Evolutionary conservation across 306 rosid species (phyloP).

Genomic region (Cajanus cajan): DNA sequence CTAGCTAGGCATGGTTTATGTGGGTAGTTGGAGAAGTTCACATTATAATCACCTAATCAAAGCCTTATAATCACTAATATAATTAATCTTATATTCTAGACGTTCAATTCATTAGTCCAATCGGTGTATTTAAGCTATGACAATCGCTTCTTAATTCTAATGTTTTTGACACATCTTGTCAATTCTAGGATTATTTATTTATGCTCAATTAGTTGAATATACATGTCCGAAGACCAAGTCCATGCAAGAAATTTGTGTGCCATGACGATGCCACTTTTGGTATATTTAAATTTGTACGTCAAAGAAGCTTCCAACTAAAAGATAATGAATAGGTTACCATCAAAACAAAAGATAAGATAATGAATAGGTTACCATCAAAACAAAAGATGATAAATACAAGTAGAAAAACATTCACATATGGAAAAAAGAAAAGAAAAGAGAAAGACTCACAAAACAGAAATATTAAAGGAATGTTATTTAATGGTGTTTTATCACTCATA

Average conservation of each 20-base stretch:
- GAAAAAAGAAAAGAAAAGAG: too few species aligned
- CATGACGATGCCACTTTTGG: slow-evolving; percentile 3
- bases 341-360: background rate
- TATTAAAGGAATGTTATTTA: background rate
- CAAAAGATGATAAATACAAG: background rate
- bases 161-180: background rate
- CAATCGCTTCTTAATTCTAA: slow-evolving; percentile 25
- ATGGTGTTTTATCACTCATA: background rate
- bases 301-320: slow-evolving; percentile 23
- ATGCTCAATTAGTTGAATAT: slow-evolving; percentile 13
- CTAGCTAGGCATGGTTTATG: background rate
- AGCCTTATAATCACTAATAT: background rate
- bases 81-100: slow-evolving; percentile 2
- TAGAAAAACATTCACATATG: background rate
- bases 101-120: background rate
- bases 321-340: background rate
- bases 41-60: slow-evolving; percentile 24
- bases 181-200: background rate
- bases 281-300: slow-evolving; percentile 14
- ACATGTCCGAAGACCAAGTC: background rate
- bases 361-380: background rate
- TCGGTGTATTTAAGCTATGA: slow-evolving; percentile 40
- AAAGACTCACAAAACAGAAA: too few species aligned
- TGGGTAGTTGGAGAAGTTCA: background rate
- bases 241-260: background rate